phyloP scores from a whole-genome alignment of 1,284 basidiomycete genomes.

The Cutaneotrichosporon spelunceum region DNA sequence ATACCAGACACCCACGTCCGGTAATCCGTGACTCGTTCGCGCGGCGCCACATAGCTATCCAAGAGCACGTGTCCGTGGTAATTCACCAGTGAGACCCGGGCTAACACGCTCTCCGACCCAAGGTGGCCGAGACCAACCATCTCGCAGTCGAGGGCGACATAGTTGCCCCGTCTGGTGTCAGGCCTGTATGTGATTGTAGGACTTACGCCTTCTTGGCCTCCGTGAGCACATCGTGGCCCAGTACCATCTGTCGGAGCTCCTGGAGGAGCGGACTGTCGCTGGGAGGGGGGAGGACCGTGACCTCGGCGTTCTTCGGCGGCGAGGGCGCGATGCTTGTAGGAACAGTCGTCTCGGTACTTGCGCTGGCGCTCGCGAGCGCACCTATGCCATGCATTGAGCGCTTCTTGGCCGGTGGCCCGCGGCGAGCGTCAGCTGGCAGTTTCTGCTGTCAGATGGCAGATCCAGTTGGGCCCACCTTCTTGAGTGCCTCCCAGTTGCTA shows the following conservation, averaged over 20 bases:
- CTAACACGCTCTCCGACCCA: constrained; percentile 76
- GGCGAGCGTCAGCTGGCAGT: constrained; percentile 10
- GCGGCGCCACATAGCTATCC: constrained; percentile 82
- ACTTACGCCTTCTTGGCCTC: constrained; percentile 44
- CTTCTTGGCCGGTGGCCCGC: constrained; percentile 3
- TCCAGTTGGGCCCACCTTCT: constrained; percentile 26
- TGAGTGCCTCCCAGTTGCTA: constrained; percentile 43
- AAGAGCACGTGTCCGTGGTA: constrained; percentile 76
- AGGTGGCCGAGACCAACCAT: constrained; percentile 92
- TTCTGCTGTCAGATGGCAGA: constrained; percentile 1
- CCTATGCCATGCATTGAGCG: constrained; percentile 1
- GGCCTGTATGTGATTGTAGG: background rate
- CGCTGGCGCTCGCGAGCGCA: background rate
- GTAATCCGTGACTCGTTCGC: constrained; percentile 89
- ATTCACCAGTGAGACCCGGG: constrained; percentile 89
- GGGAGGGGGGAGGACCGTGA: constrained; percentile 30
- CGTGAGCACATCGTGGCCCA: constrained; percentile 35
- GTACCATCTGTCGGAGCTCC: constrained; percentile 46
- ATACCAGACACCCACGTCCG: constrained; percentile 90
- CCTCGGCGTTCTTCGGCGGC: constrained; percentile 2
- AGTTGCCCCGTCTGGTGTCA: constrained; percentile 35
- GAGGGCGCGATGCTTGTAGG: background rate
- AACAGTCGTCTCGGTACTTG: background rate
- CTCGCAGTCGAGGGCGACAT: constrained; percentile 84
- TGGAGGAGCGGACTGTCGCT: constrained; percentile 32